A percentile compares a stretch with the other conserved stretches of the same genome.
Conservation (phyloP, 2,329 filamentous ascomycete species). For the Ophiostoma sp. region DNA sequence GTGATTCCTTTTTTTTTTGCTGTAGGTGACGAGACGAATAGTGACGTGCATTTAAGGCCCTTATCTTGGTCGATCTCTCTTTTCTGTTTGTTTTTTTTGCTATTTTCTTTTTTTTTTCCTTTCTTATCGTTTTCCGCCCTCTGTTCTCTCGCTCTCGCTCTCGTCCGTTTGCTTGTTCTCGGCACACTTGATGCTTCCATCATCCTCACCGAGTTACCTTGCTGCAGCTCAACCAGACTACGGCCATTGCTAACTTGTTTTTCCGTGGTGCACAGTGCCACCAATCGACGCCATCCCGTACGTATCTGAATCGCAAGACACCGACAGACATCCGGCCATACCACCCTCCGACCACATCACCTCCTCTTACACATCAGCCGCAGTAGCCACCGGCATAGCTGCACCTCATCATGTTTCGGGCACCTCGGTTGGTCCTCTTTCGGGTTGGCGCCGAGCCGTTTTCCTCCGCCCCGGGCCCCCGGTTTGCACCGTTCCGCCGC, state of each 20-base stretch:
- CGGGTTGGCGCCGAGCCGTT: conserved; percentile 35
- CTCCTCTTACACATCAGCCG: not conserved
- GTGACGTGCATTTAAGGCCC: not conserved
- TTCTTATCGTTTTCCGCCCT: not conserved
- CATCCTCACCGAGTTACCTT: not conserved
- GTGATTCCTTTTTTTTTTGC: not conserved
- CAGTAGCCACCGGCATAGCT: not conserved
- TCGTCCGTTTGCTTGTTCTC: not conserved
- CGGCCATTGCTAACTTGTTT: not conserved
- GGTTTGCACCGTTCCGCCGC: conserved; percentile 38
- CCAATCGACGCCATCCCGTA: not conserved
- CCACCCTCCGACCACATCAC: not conserved
- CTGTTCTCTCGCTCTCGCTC: not conserved
- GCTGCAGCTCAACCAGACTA: not conserved
- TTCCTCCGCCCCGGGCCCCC: conserved; percentile 31
- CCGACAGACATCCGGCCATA: not conserved
- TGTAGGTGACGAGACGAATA: not conserved
- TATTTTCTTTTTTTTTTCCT: not conserved
- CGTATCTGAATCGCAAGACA: conserved; percentile 5
- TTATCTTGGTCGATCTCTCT: not conserved
- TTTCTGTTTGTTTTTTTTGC: not conserved
- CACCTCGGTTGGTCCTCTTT: conserved; percentile 39
- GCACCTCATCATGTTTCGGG: conserved; percentile 33
- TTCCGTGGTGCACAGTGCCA: not conserved
- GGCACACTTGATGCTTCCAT: not conserved